Conservation (phyloP, 2,329 filamentous ascomycete genomes). For the Claviceps citrina region DNA sequence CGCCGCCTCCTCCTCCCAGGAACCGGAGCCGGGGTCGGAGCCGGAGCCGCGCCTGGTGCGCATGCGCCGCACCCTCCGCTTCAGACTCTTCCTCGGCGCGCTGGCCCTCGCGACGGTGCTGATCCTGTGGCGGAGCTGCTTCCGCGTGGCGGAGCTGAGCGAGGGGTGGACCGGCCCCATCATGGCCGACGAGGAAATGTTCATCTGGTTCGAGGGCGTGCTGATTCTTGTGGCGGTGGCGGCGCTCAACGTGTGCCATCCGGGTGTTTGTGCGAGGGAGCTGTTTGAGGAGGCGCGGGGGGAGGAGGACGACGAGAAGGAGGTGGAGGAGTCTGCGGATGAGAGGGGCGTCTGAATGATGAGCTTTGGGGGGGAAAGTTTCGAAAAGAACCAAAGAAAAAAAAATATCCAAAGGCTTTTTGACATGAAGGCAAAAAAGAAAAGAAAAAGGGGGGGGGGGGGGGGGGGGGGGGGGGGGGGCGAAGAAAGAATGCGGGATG, state of each 20-base stretch:
- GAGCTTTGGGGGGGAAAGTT: too few species aligned
- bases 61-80: constrained; percentile 27
- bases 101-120: constrained; percentile 42
- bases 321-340: neutral
- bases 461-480: too few species aligned
- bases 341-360: neutral
- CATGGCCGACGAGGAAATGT: constrained; percentile 38
- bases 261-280: constrained; percentile 8
- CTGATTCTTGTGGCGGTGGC: constrained; percentile 33
- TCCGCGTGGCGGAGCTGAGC: constrained; percentile 49
- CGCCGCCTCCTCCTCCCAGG: constrained; percentile 23
- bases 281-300: neutral
- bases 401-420: too few species aligned
- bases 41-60: constrained; percentile 18
- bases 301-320: too few species aligned
- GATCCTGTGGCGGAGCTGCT: constrained; percentile 50
- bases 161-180: constrained; percentile 46
- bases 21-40: too few species aligned
- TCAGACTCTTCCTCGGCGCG: constrained; percentile 39
- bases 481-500: too few species aligned
- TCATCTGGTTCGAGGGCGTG: constrained; percentile 42
- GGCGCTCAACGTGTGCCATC: constrained; percentile 26
- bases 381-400: too few species aligned
- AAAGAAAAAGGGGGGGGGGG: too few species aligned
- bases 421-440: too few species aligned